Evolutionary conservation across 1,284 basidiomycete genomes (phyloP), one percentile per base, ranked within the genome.

Genomic region (Mycena sp.): DNA sequence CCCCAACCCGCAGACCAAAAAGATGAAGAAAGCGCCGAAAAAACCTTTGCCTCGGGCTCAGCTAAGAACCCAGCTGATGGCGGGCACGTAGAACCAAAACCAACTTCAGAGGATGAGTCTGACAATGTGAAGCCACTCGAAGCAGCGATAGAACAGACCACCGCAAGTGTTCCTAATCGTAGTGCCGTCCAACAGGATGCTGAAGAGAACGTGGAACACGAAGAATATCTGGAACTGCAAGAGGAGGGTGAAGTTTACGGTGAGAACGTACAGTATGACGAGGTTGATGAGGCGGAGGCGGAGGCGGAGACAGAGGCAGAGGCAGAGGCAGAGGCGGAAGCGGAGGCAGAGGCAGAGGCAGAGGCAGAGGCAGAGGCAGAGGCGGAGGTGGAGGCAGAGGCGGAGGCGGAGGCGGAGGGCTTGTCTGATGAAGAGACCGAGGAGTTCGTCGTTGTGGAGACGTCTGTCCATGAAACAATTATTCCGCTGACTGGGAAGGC

Each of bases 331-430:
- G n/a, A n/a, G n/a, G n/a, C n/a, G n/a, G n/a, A n/a, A n/a, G n/a
- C n/a, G n/a, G n/a, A n/a, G n/a, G n/a, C n/a, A n/a, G n/a, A n/a
- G n/a, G n/a, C n/a, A n/a, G n/a, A n/a, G n/a, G n/a, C n/a, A n/a
- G n/a, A n/a, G n/a, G n/a, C n/a, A n/a, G n/a, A n/a, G n/a, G n/a
- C n/a, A n/a, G 32, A 35, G 32, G 32, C 32, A 35, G 32, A 35
- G 32, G 32, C 14, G 32, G 9, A 7, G 7, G 32, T 14, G 14
- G 32, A 35, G 37, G 48, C 9, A 35, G 32, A 35, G 32, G 32
- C 9, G 9, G 51, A 46, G 28, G 35, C 14, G 23, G 52, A 45
- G 30, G n/a, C 67, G 30, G 75, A 73, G 46, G 64, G 58, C 16
- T 30, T 52, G n/a, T 58, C 49, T 40, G 58, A 38, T 29, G 38